Evolutionary conservation across 345 rosid genomes (phyloP).

Genomic region (Melaleuca alternifolia): DNA sequence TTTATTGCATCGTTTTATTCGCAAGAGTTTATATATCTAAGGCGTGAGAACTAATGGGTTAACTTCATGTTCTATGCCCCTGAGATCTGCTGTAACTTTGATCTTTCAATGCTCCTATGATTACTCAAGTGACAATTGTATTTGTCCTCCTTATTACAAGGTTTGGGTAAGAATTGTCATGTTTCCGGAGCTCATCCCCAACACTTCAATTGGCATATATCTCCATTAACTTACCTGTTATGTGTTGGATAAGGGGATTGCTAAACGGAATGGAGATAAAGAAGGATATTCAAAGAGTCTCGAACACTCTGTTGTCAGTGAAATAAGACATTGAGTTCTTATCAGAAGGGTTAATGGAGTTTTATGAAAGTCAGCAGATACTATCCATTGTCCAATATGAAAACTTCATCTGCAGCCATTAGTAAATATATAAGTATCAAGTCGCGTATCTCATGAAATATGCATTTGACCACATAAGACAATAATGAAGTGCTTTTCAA

Average conservation of each 20-base stretch:
- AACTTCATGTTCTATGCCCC: too few species aligned
- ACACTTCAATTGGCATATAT: rapidly evolving
- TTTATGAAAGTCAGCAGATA: neutral
- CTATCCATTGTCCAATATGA: neutral
- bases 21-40: too few species aligned
- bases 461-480: neutral
- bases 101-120: neutral
- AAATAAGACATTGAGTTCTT: neutral
- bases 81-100: too few species aligned
- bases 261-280: neutral
- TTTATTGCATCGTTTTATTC: too few species aligned
- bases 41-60: too few species aligned
- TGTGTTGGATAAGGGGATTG: neutral
- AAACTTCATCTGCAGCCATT: neutral
- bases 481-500: neutral
- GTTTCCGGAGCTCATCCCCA: neutral
- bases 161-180: too few species aligned
- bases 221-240: neutral
- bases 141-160: too few species aligned
- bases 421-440: neutral
- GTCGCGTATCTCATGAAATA: neutral
- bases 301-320: neutral
- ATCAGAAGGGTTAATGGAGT: neutral
- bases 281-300: neutral
- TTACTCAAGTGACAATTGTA: too few species aligned